phyloP scores from a whole-genome alignment of 2,329 filamentous ascomycete species.

The Claviceps lovelessii region DNA sequence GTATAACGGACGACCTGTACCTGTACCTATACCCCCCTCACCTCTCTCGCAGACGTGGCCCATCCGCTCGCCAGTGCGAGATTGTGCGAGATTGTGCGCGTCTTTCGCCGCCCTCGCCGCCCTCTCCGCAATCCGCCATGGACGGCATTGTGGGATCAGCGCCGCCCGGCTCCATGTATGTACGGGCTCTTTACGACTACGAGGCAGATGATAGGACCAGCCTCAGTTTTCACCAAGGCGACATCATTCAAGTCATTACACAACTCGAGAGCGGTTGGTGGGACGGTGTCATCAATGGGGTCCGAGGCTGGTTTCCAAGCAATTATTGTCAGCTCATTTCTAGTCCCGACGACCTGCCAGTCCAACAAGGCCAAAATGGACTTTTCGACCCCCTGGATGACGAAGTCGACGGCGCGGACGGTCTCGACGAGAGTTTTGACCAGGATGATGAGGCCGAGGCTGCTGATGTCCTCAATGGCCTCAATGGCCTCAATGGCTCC shows the following conservation, averaged over 20 bases:
- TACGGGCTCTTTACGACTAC: slow-evolving; percentile 94
- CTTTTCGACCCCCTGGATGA: slow-evolving; percentile 43
- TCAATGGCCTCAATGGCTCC: too few relatives aligned
- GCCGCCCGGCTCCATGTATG: slow-evolving; percentile 63
- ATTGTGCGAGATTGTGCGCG: not conserved
- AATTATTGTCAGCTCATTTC: slow-evolving; percentile 90
- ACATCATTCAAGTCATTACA: slow-evolving; percentile 96
- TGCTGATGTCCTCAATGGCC: slow-evolving; percentile 26
- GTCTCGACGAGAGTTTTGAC: slow-evolving; percentile 54
- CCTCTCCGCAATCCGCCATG: slow-evolving; percentile 26
- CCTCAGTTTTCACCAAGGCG: slow-evolving; percentile 89
- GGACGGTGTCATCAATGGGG: slow-evolving; percentile 95
- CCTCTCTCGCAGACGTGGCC: not conserved
- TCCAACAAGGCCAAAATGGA: slow-evolving; percentile 41
- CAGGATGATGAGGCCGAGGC: slow-evolving; percentile 49
- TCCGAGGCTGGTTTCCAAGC: slow-evolving; percentile 97
- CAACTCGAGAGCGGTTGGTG: slow-evolving; percentile 98
- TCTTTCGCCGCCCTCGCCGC: not conserved
- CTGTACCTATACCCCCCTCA: not conserved
- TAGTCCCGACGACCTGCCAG: slow-evolving; percentile 57
- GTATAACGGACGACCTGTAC: not conserved
- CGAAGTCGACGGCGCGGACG: slow-evolving; percentile 47
- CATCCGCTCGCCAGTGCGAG: not conserved
- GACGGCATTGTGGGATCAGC: slow-evolving; percentile 46
- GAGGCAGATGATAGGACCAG: slow-evolving; percentile 94